phyloP scores from a whole-genome alignment of 768 basidiomycete genomes.

The Mycena galericulata region DNA sequence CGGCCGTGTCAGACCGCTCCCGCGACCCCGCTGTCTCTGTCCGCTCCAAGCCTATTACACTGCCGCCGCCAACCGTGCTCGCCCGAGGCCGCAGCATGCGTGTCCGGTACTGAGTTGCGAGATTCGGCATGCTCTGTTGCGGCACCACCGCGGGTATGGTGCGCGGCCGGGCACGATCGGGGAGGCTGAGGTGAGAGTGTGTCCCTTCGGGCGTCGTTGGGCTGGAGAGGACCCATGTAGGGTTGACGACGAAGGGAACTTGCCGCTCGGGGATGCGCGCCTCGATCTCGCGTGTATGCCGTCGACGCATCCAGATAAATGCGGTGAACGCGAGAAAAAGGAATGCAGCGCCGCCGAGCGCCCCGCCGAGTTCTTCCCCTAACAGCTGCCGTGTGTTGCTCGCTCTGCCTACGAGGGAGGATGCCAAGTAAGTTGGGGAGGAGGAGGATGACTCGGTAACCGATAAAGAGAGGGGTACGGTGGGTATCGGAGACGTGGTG shows the following conservation, averaged over 20 bases:
- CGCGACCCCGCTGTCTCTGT: conserved; percentile 11
- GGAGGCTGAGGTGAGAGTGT: conserved; percentile 28
- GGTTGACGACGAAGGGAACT: conserved; percentile 30
- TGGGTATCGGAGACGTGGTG: conserved; percentile 24
- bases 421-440: neutral
- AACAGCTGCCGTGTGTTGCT: neutral
- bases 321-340: conserved; percentile 5
- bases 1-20: neutral
- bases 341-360: conserved; percentile 22
- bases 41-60: neutral
- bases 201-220: conserved; percentile 9
- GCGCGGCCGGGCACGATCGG: conserved; percentile 30
- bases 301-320: conserved; percentile 10
- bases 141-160: conserved; percentile 6
- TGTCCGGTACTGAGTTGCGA: conserved; percentile 19
- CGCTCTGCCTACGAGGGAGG: neutral
- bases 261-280: conserved; percentile 17
- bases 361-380: conserved; percentile 27
- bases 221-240: conserved; percentile 26
- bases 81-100: conserved; percentile 27
- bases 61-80: conserved; percentile 19
- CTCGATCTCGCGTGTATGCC: neutral
- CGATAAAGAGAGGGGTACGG: neutral
- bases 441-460: neutral
- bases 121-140: conserved; percentile 28